phyloP scores from a whole-genome alignment of 257 asterid genomes.

The Nicotiana otophora region DNA sequence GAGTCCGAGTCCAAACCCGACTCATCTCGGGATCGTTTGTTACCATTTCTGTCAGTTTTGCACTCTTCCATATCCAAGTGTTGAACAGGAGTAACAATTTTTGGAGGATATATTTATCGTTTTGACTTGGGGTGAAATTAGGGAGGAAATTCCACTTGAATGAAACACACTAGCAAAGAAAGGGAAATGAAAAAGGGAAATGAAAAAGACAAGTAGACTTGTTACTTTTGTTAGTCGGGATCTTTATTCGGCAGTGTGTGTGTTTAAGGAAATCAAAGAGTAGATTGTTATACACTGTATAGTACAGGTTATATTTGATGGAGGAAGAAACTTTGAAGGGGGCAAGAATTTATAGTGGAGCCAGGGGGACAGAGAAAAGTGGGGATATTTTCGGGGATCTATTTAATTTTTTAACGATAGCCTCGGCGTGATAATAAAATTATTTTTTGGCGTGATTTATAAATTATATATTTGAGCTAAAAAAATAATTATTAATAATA shows the following conservation, averaged over 20 bases:
- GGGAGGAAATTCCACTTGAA: not conserved
- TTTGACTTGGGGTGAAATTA: not conserved
- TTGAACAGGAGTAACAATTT: not conserved
- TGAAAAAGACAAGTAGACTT: not conserved
- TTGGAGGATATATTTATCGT: not conserved
- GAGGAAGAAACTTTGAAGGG: not conserved
- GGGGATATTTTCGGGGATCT: too few species aligned
- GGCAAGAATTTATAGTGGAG: not conserved
- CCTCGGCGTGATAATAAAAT: too few species aligned
- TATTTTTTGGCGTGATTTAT: too few species aligned
- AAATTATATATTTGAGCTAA: accelerated
- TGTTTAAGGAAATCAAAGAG: not conserved
- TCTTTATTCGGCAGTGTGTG: not conserved
- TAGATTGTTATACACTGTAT: not conserved
- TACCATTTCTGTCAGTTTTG: not conserved
- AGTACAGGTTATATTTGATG: not conserved
- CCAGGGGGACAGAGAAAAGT: too few species aligned
- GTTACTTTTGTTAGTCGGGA: not conserved
- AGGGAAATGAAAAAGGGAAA: not conserved
- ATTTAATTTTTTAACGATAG: too few species aligned
- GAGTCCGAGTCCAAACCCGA: slow-evolving; percentile 6
- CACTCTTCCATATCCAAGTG: slow-evolving; percentile 7
- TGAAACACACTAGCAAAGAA: not conserved
- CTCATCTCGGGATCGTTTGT: slow-evolving; percentile 24
- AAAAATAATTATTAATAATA: too few species aligned